Evolutionary conservation across 768 basidiomycete species (phyloP).

Genomic region (Pisolithus microcarpus): DNA sequence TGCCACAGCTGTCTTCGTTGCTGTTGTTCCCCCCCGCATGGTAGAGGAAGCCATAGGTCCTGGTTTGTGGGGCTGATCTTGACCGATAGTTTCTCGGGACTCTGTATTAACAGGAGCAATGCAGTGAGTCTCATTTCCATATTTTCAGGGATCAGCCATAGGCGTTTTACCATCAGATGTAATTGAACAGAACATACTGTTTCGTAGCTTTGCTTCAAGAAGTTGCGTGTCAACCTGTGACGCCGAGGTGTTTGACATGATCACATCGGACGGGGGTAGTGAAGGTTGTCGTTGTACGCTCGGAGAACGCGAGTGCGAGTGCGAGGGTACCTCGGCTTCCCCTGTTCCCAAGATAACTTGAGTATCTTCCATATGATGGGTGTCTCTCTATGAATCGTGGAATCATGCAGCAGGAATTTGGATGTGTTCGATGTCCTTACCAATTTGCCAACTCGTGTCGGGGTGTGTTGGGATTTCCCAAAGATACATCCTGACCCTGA

Average conservation of each 20-base stretch:
- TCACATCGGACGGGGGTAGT: conserved; percentile 23
- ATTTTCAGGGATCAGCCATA: background rate
- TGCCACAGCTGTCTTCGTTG: background rate
- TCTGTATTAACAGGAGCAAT: conserved; percentile 23
- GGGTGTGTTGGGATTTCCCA: conserved; percentile 45
- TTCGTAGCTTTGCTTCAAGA: conserved; percentile 25
- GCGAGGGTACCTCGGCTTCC: conserved; percentile 22
- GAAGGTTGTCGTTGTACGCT: conserved; percentile 9
- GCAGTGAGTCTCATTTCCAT: background rate
- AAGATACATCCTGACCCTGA: conserved; percentile 31
- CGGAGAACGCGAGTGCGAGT: conserved; percentile 15
- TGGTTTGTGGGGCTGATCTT: conserved; percentile 20
- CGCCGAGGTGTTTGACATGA: conserved; percentile 16
- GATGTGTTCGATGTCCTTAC: conserved; percentile 28
- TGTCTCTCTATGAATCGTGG: conserved; percentile 11
- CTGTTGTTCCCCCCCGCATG: background rate
- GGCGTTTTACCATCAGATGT: conserved; percentile 41
- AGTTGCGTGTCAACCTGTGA: conserved; percentile 35
- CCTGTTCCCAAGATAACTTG: conserved; percentile 37
- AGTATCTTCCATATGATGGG: conserved; percentile 40
- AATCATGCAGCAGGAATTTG: conserved; percentile 1
- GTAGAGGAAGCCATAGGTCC: conserved; percentile 19
- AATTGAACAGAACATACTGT: conserved; percentile 4
- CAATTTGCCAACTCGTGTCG: conserved; percentile 48
- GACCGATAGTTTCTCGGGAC: conserved; percentile 16